These are phyloP conservation scores for Lupinus albus DNA, from an alignment of 306 rosid species.

Conservation along the genomic window DNA sequence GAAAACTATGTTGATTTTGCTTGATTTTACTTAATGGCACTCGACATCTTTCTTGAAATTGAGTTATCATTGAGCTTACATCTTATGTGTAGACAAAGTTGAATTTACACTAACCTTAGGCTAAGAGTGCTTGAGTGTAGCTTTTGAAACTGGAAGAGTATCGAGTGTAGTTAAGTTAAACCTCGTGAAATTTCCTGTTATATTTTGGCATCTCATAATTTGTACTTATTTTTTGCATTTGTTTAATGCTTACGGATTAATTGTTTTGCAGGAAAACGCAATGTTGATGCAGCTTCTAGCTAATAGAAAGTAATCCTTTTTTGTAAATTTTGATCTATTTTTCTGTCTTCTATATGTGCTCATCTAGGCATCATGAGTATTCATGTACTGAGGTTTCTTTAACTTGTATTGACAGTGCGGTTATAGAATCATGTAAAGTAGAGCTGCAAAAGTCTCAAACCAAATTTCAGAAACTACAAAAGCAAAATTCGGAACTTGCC, in stretches of 20 bases:
- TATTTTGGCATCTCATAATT: background rate
- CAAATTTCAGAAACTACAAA: slow-evolving; percentile 60
- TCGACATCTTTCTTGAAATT: too few species aligned
- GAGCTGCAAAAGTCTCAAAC: slow-evolving; percentile 62
- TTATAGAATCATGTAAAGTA: slow-evolving; percentile 56
- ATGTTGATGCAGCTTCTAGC: slow-evolving; percentile 58
- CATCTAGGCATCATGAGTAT: background rate
- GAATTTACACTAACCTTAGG: too few species aligned
- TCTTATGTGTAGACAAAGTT: too few species aligned
- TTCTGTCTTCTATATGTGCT: slow-evolving; percentile 1
- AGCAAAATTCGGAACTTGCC: slow-evolving; percentile 77
- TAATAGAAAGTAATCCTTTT: slow-evolving; percentile 72
- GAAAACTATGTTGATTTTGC: too few species aligned
- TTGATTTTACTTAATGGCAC: too few species aligned
- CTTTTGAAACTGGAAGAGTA: too few species aligned
- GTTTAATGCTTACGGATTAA: slow-evolving; percentile 22
- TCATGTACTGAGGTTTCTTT: slow-evolving; percentile 42
- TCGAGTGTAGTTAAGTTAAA: too few species aligned
- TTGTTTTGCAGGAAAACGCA: slow-evolving; percentile 66
- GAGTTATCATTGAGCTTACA: too few species aligned
- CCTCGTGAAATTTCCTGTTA: too few species aligned
- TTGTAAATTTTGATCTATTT: slow-evolving; percentile 30
- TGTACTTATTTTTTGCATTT: background rate
- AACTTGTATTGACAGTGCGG: slow-evolving; percentile 50
- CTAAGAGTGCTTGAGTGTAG: too few species aligned